Evolutionary conservation across 805 yeast genomes (phyloP), one percentile per base, ranked within the genome.

Genomic region (Pichia phayaonensis): DNA sequence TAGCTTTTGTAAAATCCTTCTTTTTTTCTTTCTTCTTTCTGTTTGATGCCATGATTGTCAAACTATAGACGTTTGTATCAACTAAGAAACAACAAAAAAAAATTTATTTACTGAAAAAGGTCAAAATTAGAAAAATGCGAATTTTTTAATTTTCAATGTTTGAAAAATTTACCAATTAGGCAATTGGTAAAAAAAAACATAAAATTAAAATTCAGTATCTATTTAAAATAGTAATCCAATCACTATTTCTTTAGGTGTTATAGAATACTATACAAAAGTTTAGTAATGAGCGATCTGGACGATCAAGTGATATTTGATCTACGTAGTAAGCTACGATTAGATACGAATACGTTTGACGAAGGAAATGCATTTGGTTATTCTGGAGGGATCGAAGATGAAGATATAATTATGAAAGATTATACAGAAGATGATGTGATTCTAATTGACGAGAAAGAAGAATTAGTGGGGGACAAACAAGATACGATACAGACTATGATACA

Each of bases 1-100:
- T 92, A 52, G 81, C 74, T 65, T 89, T 89, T 61, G 69, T 74
- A 63, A 86, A 86, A 61, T 86, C 95, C 67, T 83, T 84, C 62
- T 73, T 74, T 70, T 84, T 86, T 54, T 83, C 83, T 41, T 73
- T 69, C 68, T 72, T 76, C 70, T 80, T 84, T 65, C 72, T 76
- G 59, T 66, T 79, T 43, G 81, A 80, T 57, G 64, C 78, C 82
- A 66, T 77, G 55, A 15, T 48, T 38, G 40, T 5, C 3, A 21
- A 39, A 4, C 34, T 13, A 12, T 13, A 13, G 12, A 15, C n/a
- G 34, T 29, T 29, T 29, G 10, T 29, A 29, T 29, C 3, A 15
- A 13, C 6, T 7, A 29, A 21, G 4, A 18, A 1, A 39, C 3
- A 23, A 11, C n/a, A 31, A 12, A 34, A 22, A 24, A 24, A 44